Evolutionary conservation across 371 early-diverging fungal genomes (phyloP), one percentile per base, ranked within the genome.

Genomic region (Rhizopus arrhizus): DNA sequence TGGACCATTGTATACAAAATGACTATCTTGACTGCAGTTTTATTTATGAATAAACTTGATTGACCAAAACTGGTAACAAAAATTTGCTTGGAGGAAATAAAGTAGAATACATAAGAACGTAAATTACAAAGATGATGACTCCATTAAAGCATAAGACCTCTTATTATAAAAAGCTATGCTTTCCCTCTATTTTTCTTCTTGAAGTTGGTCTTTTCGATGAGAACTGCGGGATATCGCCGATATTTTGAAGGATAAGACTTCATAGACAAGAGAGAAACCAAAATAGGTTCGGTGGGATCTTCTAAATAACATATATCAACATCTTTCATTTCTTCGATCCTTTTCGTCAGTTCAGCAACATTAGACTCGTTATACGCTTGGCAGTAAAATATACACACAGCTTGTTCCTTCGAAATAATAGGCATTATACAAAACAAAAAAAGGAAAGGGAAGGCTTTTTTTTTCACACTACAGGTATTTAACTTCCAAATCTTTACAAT

Each of bases 61-160:
- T 48, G 47, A 57, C 49, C 36, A 57, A 57, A 57, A 57, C 57
- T 57, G 57, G 48, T 57, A 57, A 57, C 48, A 57, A 48, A 57
- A 57, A 47, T 48, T 33, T 48, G 57, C 57, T 57, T 57, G 48
- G 57, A 57, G 57, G 57, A 57, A 57, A 57, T 57, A 57, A 57
- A 57, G 49, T 57, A 57, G 48, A 57, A 57, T 46, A 57, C 34
- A 57, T 57, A 57, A 57, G 57, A 57, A 57, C 38, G 57, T 57
- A 56, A 56, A 56, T 56, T 56, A 46, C 38, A 53, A 53, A 53
- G 53, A 53, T 53, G 53, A 53, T 41, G 54, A 54, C 43, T 54
- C 54, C 43, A 54, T 54, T 54, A 43, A 42, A 54, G 54, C 54
- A 54, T 41, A 41, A 42, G 54, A 42, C 54, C 54, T 54, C 54